Conservation (phyloP, 768 basidiomycete species). For the Serendipita sp. region DNA sequence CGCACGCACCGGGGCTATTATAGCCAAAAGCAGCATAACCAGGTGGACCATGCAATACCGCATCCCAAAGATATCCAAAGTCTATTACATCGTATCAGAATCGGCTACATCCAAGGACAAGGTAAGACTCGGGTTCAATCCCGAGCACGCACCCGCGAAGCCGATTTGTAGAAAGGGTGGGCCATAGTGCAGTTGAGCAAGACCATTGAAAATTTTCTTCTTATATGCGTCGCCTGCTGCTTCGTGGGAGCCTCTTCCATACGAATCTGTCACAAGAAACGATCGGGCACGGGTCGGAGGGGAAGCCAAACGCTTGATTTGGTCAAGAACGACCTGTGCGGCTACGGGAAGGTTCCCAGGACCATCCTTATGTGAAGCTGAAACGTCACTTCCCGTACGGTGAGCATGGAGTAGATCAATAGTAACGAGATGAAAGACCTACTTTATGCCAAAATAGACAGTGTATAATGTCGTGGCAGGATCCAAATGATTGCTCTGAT, state of each 20-base stretch:
- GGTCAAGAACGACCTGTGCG: constrained; percentile 22
- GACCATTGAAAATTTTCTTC: constrained; percentile 29
- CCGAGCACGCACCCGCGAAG: constrained; percentile 24
- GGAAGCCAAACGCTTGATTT: constrained; percentile 31
- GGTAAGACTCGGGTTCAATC: too few relatives aligned
- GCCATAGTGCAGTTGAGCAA: constrained; percentile 21
- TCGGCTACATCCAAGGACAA: too few relatives aligned
- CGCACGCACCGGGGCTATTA: constrained; percentile 25
- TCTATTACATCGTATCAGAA: too few relatives aligned
- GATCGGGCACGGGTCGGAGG: constrained; percentile 36
- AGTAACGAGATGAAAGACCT: neutral
- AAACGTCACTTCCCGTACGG: constrained; percentile 23
- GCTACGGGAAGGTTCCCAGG: constrained; percentile 10
- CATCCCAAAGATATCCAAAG: constrained; percentile 17
- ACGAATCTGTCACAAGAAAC: constrained; percentile 34
- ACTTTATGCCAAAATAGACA: neutral
- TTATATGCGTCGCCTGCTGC: constrained; percentile 32
- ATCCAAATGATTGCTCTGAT: constrained; percentile 30
- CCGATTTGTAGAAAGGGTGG: constrained; percentile 26
- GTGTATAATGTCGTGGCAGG: constrained; percentile 32
- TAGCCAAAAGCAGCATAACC: constrained; percentile 37
- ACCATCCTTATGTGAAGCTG: neutral
- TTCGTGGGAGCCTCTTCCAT: constrained; percentile 30
- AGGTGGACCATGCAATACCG: constrained; percentile 26
- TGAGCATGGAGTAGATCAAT: neutral